Conservation (phyloP, 495 filamentous ascomycete genomes). For the Neurospora hispaniola region DNA sequence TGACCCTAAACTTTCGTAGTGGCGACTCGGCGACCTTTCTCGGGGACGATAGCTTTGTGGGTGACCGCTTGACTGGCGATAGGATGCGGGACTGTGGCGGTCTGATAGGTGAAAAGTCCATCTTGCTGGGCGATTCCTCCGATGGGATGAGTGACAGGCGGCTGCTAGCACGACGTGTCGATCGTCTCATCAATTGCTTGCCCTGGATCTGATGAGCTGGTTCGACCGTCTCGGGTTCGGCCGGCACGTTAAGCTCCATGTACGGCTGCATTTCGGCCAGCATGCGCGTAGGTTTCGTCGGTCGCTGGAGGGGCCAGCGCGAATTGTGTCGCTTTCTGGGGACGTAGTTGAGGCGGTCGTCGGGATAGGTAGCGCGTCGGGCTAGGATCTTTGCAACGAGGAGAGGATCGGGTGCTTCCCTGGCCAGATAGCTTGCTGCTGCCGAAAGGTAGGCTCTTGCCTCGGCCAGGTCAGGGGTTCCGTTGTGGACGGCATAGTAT, state of each 20-base stretch:
- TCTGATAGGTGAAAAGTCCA: conserved; percentile 12
- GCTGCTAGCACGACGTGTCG: conserved; percentile 18
- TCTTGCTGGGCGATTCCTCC: conserved; percentile 16
- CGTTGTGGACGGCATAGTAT: conserved; percentile 4
- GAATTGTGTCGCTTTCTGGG: conserved; percentile 26
- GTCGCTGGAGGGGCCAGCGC: conserved; percentile 21
- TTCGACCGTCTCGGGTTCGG: conserved; percentile 8
- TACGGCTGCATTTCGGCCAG: conserved; percentile 14
- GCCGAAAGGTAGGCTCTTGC: conserved; percentile 13
- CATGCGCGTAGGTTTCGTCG: conserved; percentile 6
- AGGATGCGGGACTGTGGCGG: neutral
- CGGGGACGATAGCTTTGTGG: conserved; percentile 6
- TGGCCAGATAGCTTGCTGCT: neutral
- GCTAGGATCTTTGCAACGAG: neutral
- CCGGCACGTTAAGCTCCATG: conserved; percentile 12
- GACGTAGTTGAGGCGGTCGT: conserved; percentile 13
- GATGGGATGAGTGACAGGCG: conserved; percentile 18
- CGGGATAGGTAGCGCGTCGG: conserved; percentile 13
- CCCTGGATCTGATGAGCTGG: conserved; percentile 8
- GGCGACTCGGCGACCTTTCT: conserved; percentile 20
- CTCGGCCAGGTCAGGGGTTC: conserved; percentile 14
- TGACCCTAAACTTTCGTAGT: conserved; percentile 12
- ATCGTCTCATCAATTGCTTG: conserved; percentile 12
- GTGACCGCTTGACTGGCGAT: conserved; percentile 15
- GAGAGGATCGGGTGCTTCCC: neutral